phyloP scores from a whole-genome alignment of 139 green algal species.

The Nannochloris sp. region DNA sequence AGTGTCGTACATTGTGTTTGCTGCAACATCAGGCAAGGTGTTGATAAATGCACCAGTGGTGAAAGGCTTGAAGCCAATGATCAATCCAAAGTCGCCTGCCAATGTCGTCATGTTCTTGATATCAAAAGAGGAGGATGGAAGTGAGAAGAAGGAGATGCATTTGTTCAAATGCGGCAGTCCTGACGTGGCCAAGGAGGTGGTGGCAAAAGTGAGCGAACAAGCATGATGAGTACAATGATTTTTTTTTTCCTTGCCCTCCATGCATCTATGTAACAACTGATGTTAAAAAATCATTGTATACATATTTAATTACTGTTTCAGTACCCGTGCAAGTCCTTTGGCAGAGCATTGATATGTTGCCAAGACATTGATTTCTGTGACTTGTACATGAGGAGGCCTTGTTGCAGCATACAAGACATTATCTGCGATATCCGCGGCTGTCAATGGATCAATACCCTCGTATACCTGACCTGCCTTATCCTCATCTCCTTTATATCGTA shows the following conservation, averaged over 20 bases:
- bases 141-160: constrained; percentile 13
- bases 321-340: constrained; percentile 25
- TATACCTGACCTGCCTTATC: constrained; percentile 59
- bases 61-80: constrained; percentile 16
- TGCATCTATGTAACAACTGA: too few species aligned
- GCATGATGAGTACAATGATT: not conserved
- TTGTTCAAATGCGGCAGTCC: constrained; percentile 25
- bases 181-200: constrained; percentile 16
- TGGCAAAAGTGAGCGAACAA: constrained; percentile 1
- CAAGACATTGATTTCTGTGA: constrained; percentile 21
- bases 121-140: not conserved
- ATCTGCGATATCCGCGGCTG: constrained; percentile 72
- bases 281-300: too few species aligned
- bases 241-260: too few species aligned
- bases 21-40: constrained; percentile 20
- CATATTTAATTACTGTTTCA: not conserved
- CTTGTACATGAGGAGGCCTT: constrained; percentile 35
- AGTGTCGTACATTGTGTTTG: constrained; percentile 27
- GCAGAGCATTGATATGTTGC: constrained; percentile 28
- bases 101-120: constrained; percentile 26
- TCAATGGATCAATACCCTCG: constrained; percentile 53
- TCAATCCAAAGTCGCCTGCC: constrained; percentile 20
- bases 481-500: constrained; percentile 56
- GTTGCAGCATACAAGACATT: constrained; percentile 69
- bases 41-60: constrained; percentile 26